Percentiles rank a stretch among this genome's conserved stretches.
These are phyloP conservation scores for Lactarius quietus DNA, from an alignment of 768 basidiomycete species.

Conservation along the genomic window DNA sequence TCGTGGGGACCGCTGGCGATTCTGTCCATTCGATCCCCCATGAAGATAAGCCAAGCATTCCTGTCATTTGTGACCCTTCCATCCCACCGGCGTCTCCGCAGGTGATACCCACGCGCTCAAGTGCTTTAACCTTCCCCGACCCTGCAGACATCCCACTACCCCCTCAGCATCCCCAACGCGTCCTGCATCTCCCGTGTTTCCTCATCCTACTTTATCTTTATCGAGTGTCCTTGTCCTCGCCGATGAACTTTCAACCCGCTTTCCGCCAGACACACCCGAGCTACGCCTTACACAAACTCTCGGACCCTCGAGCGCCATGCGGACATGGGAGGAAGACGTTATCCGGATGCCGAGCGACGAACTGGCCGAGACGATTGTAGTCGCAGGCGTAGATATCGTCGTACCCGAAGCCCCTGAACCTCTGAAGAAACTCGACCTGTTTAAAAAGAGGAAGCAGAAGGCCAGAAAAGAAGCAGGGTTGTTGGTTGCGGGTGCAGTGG, in stretches of 20 bases:
- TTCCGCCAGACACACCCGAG: constrained; percentile 57
- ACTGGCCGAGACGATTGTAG: constrained; percentile 59
- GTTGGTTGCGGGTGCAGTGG: constrained; percentile 60
- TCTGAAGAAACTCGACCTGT: constrained; percentile 21
- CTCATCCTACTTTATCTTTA: constrained; percentile 33
- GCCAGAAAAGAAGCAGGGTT: constrained; percentile 28
- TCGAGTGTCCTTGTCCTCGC: constrained; percentile 51
- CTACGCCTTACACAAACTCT: constrained; percentile 57
- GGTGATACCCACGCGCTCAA: not conserved
- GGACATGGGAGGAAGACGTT: constrained; percentile 62
- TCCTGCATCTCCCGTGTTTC: constrained; percentile 32
- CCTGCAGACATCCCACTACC: constrained; percentile 21
- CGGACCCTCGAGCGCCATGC: constrained; percentile 74
- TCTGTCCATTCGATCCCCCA: not conserved
- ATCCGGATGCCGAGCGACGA: constrained; percentile 46
- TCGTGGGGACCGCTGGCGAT: not conserved
- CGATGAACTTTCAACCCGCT: constrained; percentile 53
- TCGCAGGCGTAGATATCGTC: constrained; percentile 52
- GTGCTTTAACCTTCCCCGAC: not conserved
- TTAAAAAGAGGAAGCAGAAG: constrained; percentile 12
- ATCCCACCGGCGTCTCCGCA: not conserved
- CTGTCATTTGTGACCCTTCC: not conserved
- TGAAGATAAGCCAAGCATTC: not conserved
- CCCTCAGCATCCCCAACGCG: constrained; percentile 14
- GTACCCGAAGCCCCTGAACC: constrained; percentile 40